Conservation (phyloP, 2,329 filamentous ascomycete species). For the Trichophaea hybrida region DNA sequence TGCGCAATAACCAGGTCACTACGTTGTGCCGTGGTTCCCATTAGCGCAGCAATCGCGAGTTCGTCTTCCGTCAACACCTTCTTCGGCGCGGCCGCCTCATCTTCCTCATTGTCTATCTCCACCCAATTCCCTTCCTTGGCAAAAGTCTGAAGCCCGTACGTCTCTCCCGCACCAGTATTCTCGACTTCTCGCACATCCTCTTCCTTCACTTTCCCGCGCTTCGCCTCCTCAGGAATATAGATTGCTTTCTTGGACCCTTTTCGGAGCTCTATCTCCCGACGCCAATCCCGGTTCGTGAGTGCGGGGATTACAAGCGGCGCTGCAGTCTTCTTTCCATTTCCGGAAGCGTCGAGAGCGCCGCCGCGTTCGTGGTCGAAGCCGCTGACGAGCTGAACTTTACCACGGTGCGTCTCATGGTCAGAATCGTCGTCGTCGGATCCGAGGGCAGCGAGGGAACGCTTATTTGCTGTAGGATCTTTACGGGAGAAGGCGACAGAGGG, state of each 20-base stretch:
- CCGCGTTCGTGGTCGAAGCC: conserved; percentile 19
- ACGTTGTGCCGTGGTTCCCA: conserved; percentile 40
- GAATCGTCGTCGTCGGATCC: conserved; percentile 22
- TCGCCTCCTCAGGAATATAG: conserved; percentile 24
- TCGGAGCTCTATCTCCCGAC: conserved; percentile 36
- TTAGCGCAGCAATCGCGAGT: conserved; percentile 50
- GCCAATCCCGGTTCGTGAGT: conserved; percentile 49
- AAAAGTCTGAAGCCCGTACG: conserved; percentile 13
- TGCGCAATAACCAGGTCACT: conserved; percentile 42
- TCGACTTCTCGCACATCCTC: conserved; percentile 26
- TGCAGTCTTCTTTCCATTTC: conserved; percentile 27
- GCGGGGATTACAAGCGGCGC: conserved; percentile 44
- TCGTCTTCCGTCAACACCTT: conserved; percentile 44
- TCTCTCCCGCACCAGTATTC: conserved; percentile 21
- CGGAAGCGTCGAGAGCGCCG: conserved; percentile 20
- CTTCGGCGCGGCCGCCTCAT: conserved; percentile 1
- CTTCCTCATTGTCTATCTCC: conserved; percentile 16
- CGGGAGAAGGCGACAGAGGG: conserved; percentile 10
- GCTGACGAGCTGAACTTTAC: conserved; percentile 25
- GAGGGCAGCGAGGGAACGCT: conserved; percentile 25
- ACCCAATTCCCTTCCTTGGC: conserved; percentile 12
- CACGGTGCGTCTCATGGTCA: conserved; percentile 10
- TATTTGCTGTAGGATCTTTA: conserved; percentile 14
- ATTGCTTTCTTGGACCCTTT: conserved; percentile 37
- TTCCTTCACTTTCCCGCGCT: conserved; percentile 17